Conservation (phyloP, 139 green algal genomes). For the Closterium sp. region DNA sequence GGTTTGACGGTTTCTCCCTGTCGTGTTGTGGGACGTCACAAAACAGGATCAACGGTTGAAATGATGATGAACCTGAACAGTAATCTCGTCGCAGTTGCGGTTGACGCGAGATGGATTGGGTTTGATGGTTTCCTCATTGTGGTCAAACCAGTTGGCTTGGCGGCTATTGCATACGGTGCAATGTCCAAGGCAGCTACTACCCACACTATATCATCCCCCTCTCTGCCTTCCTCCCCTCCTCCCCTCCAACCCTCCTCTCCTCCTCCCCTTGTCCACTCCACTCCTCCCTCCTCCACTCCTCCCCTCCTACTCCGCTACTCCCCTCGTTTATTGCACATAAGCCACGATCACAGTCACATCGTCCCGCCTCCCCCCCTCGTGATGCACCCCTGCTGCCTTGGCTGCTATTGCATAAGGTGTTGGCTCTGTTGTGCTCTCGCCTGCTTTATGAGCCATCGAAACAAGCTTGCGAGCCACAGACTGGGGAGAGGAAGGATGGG, state of each 20-base stretch:
- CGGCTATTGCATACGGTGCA: not conserved
- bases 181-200: not conserved
- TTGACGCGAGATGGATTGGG: no score
- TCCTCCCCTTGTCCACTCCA: not conserved
- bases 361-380: conserved; percentile 68
- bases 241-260: not conserved
- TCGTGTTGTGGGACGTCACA: no score
- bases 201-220: no score
- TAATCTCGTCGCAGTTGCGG: no score
- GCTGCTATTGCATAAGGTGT: conserved; percentile 48
- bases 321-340: conserved; percentile 19
- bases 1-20: no score
- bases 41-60: not conserved
- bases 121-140: not conserved
- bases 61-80: not conserved
- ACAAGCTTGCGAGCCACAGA: conserved; percentile 10
- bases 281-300: no score
- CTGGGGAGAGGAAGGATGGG: not conserved
- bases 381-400: not conserved
- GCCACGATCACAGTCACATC: conserved; percentile 68
- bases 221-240: not conserved
- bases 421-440: not conserved
- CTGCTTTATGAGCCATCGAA: conserved; percentile 23
- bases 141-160: not conserved
- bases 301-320: no score